Percentiles rank a stretch among this genome's conserved stretches.
These are phyloP conservation scores for Cornus controversa DNA, from an alignment of 148 eudicot species.

Conservation along the genomic window DNA sequence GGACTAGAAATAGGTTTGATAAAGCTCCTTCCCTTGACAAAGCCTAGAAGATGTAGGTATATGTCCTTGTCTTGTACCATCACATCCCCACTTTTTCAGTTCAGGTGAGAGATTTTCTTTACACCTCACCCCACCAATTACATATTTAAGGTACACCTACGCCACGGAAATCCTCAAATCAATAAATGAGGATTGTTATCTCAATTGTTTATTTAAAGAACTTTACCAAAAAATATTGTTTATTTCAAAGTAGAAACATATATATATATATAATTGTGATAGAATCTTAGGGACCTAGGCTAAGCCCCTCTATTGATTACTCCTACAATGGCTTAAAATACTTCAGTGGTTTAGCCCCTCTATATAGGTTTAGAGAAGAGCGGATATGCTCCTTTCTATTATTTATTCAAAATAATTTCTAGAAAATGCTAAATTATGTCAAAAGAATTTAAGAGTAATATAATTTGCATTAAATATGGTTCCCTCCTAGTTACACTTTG, in stretches of 20 bases:
- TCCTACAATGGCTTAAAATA: not conserved
- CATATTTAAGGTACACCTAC: not conserved
- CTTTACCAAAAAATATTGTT: no score
- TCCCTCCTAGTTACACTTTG: no score
- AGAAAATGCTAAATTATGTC: no score
- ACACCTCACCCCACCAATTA: not conserved
- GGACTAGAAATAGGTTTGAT: not conserved
- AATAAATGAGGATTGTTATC: not conserved
- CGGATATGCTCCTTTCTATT: not conserved
- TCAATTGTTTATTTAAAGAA: not conserved
- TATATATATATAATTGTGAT: no score
- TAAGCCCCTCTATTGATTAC: not conserved
- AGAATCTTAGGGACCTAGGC: not conserved
- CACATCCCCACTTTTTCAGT: constrained; percentile 3
- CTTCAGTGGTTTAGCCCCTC: not conserved
- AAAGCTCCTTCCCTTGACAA: no score
- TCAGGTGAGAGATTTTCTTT: not conserved
- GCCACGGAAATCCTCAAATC: not conserved
- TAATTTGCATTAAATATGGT: no score
- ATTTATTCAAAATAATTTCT: no score
- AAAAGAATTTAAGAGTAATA: no score
- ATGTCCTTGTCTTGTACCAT: constrained; percentile 18
- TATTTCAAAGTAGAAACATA: no score
- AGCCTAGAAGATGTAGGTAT: not conserved
- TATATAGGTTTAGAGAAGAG: no score